A percentile compares a stretch with the other conserved stretches of the same genome.
Evolutionary conservation across 805 yeast species (phyloP).

Genomic region (Huiozyma sinensis): DNA sequence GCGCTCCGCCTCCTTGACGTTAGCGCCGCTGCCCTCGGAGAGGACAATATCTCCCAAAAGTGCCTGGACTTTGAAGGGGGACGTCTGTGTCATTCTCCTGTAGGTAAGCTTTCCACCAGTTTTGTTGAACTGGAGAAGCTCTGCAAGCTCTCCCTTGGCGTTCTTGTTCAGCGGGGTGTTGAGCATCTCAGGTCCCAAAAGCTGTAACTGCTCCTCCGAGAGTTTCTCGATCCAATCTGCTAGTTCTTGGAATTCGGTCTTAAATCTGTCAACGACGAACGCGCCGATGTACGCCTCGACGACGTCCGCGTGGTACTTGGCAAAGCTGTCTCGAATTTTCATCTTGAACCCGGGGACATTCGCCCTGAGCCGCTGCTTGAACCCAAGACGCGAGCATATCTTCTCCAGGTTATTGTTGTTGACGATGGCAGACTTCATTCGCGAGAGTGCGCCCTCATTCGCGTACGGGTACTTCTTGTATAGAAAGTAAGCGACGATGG

Average conservation of each 20-base stretch:
- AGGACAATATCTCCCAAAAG: slow-evolving; percentile 41
- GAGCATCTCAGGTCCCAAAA: slow-evolving; percentile 7
- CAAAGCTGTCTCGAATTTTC: slow-evolving; percentile 46
- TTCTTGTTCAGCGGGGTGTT: slow-evolving; percentile 35
- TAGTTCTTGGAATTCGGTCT: slow-evolving; percentile 33
- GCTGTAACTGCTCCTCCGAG: slow-evolving; percentile 22
- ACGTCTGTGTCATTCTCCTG: slow-evolving; percentile 18
- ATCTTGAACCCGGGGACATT: slow-evolving; percentile 36
- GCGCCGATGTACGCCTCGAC: slow-evolving; percentile 91
- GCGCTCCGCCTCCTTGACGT: slow-evolving; percentile 60
- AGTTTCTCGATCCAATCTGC: slow-evolving; percentile 42
- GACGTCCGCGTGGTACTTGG: slow-evolving; percentile 53
- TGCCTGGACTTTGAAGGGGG: slow-evolving; percentile 51
- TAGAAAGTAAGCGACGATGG: slow-evolving; percentile 52
- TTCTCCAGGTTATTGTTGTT: slow-evolving; percentile 56
- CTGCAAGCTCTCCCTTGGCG: slow-evolving; percentile 68
- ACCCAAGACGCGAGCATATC: slow-evolving; percentile 54
- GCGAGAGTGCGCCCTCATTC: slow-evolving; percentile 67
- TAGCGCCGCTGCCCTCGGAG: slow-evolving; percentile 59
- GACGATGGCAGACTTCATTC: slow-evolving; percentile 52
- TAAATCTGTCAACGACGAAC: slow-evolving; percentile 38
- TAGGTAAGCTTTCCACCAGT: slow-evolving; percentile 11
- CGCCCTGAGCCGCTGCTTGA: slow-evolving; percentile 42
- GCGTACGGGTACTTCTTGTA: slow-evolving; percentile 52
- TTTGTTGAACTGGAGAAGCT: slow-evolving; percentile 36